Evolutionary conservation across 208 protist genomes (phyloP), one percentile per base, ranked within the genome.

Genomic region (Acanthamoeba royreba): DNA sequence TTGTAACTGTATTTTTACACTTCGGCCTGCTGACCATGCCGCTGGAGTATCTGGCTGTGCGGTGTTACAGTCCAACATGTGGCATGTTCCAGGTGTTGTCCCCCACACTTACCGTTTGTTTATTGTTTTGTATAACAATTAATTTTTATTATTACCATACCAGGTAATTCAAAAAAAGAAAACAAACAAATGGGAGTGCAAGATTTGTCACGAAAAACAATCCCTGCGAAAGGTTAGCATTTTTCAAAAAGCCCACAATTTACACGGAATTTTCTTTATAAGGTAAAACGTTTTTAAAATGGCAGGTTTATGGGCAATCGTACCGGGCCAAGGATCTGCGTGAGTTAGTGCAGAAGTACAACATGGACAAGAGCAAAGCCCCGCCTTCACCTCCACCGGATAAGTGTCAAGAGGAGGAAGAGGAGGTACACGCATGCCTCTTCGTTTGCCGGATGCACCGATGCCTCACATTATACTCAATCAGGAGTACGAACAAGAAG

Each of bases 141-240:
- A n/a, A n/a, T n/a, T n/a, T n/a, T n/a, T n/a, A n/a, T n/a, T n/a
- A n/a, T n/a, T n/a, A n/a, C n/a, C n/a, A n/a, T n/a, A n/a, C n/a
- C 74, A 85, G 52, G 83, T 69, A 4, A 58, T 69, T 47, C 46
- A 90, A 31, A 90, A 90, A 38, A 90, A 90, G 22, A 90, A 69
- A 35, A 72, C 49, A 2, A 90, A 66, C 33, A 55, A 90, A 40
- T 90, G 83, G 83, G 52, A 69, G 45, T 90, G 83, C 83, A 90
- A 90, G n/a, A 66, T 90, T 5, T 90, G 83, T 38, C 83, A 90
- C 52, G 83, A 90, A 38, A 90, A 90, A n/a, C 83, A 90, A 25
- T 90, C 83, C 4, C 52, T 90, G 2, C 31, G 42, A 11, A 90
- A 69, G 83, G 83, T 90, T 22, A n/a, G n/a, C 35, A 89, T 90